Evolutionary conservation across 495 filamentous ascomycete genomes (phyloP).

Genomic region (Friedmanniomyces simplex): DNA sequence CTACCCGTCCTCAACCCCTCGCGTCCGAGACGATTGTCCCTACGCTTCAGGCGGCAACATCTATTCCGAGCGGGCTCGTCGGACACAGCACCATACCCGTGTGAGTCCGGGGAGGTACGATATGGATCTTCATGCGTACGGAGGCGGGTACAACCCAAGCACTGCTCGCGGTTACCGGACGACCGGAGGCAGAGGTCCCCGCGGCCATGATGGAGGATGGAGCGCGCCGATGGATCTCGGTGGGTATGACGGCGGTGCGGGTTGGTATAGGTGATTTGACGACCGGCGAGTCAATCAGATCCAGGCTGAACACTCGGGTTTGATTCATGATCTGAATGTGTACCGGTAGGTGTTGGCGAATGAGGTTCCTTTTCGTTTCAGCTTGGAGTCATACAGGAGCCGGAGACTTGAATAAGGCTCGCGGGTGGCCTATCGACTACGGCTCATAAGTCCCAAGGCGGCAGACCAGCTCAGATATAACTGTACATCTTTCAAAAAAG

Average conservation of each 20-base stretch:
- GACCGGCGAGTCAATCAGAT: not conserved
- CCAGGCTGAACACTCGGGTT: not conserved
- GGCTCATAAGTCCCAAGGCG: no score
- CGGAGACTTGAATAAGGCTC: no score
- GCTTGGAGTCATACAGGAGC: no score
- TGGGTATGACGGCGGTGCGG: not conserved
- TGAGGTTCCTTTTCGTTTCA: no score
- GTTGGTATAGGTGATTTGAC: not conserved
- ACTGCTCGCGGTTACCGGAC: not conserved
- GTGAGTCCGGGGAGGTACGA: not conserved
- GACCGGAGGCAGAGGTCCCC: not conserved
- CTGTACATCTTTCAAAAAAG: no score
- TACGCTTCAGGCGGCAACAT: not conserved
- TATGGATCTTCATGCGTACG: not conserved
- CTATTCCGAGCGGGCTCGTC: not conserved
- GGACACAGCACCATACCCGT: not conserved
- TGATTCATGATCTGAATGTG: no score
- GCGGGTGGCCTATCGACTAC: no score
- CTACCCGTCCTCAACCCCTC: not conserved
- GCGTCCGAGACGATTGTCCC: not conserved
- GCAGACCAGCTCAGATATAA: no score
- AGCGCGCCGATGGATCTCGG: not conserved
- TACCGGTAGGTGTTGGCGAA: no score
- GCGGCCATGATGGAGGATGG: not conserved
- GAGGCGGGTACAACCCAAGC: not conserved